These are phyloP conservation scores for Letharia columbiana DNA, from an alignment of 495 filamentous ascomycete genomes.

Conservation along the genomic window DNA sequence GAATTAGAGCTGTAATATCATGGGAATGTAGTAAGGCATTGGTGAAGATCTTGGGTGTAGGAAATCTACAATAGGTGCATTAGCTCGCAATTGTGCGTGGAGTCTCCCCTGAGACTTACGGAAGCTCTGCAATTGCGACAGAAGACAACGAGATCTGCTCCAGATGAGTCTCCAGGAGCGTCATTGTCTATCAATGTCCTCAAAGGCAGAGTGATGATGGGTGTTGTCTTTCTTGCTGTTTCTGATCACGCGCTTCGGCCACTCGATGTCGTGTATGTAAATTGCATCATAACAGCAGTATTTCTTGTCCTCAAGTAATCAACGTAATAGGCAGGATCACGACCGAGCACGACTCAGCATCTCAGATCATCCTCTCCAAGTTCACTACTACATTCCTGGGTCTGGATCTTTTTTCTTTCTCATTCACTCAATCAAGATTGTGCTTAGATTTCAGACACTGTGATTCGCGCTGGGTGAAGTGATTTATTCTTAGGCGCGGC, in stretches of 20 bases:
- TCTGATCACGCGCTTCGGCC: slow-evolving; percentile 10
- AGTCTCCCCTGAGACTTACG: slow-evolving; percentile 43
- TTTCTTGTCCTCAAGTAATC: neutral
- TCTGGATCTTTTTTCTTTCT: neutral
- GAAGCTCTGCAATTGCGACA: slow-evolving; percentile 71
- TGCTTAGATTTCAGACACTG: neutral
- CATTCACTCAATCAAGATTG: neutral
- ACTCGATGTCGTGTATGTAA: slow-evolving; percentile 1
- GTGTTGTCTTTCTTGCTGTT: slow-evolving; percentile 3
- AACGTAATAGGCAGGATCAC: slow-evolving; percentile 13
- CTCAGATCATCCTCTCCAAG: slow-evolving; percentile 11
- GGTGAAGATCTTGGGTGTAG: slow-evolving; percentile 87
- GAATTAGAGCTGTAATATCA: slow-evolving; percentile 90
- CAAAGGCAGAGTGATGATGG: neutral
- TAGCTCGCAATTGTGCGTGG: slow-evolving; percentile 6
- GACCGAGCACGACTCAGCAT: slow-evolving; percentile 4
- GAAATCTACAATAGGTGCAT: slow-evolving; percentile 51
- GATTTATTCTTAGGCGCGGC: neutral
- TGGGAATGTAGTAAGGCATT: slow-evolving; percentile 79
- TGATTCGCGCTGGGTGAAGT: neutral
- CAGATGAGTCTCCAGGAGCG: slow-evolving; percentile 72
- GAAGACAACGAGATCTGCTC: slow-evolving; percentile 86
- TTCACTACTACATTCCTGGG: neutral
- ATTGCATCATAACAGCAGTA: neutral
- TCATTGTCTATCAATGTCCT: slow-evolving; percentile 39